Conservation (phyloP, 78 protist genomes). For the Dictyostelium intermedium region DNA sequence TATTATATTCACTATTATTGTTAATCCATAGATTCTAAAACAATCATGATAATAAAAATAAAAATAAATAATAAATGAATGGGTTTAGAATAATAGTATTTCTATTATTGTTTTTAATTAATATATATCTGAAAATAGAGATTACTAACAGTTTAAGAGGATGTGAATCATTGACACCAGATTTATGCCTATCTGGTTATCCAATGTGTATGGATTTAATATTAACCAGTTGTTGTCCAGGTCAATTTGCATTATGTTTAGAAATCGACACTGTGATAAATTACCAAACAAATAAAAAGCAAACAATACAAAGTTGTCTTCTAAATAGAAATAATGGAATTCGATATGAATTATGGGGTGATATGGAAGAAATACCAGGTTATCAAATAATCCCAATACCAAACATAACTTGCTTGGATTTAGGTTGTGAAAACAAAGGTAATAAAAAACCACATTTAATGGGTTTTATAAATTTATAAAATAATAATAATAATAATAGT, state of each 20-base stretch:
- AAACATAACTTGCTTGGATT: neutral
- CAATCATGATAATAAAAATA: neutral
- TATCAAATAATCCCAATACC: neutral
- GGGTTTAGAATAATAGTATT: neutral
- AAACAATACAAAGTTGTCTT: neutral
- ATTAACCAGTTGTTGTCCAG: slow-evolving; percentile 34
- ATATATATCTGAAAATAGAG: neutral
- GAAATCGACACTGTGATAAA: neutral
- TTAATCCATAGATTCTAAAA: neutral
- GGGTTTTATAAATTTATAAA: neutral
- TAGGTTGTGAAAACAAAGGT: slow-evolving; percentile 18
- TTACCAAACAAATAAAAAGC: neutral
- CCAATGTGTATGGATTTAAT: slow-evolving; percentile 18
- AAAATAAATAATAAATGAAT: neutral
- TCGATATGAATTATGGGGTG: neutral
- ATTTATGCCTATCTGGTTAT: slow-evolving; percentile 25
- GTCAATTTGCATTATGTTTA: slow-evolving; percentile 7
- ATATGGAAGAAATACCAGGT: neutral
- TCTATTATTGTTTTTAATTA: neutral
- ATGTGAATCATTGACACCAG: slow-evolving; percentile 19
- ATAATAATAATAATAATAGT: neutral
- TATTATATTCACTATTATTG: neutral
- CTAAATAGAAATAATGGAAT: neutral
- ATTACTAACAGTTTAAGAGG: neutral
- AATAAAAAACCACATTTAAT: too few relatives aligned